Conservation (phyloP, 2,329 filamentous ascomycete genomes). For the Pseudogymnoascus sp. region DNA sequence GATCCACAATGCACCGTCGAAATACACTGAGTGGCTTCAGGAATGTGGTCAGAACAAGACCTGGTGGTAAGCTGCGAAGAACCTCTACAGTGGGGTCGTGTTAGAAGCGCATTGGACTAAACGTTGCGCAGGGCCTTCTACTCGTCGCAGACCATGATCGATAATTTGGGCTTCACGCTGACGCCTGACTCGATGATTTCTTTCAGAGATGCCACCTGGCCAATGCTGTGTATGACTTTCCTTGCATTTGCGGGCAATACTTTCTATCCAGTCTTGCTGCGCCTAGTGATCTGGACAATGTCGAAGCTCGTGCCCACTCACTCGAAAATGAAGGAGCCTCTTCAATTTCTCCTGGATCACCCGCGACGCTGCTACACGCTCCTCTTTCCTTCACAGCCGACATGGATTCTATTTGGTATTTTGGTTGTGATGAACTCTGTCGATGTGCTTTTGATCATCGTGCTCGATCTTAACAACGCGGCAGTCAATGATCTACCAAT, state of each 20-base stretch:
- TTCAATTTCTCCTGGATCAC: slow-evolving; percentile 86
- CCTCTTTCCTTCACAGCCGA: slow-evolving; percentile 80
- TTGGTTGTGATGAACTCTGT: slow-evolving; percentile 72
- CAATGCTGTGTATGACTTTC: slow-evolving; percentile 70
- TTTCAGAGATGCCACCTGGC: slow-evolving; percentile 69
- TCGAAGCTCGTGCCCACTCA: slow-evolving; percentile 57
- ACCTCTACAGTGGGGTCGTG: slow-evolving; percentile 54
- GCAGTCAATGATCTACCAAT: slow-evolving; percentile 60
- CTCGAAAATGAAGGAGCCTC: slow-evolving; percentile 77
- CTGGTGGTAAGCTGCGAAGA: slow-evolving; percentile 89
- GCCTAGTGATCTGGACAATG: slow-evolving; percentile 80
- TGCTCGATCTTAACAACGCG: slow-evolving; percentile 60
- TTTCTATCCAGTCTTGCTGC: slow-evolving; percentile 88
- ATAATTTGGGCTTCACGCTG: slow-evolving; percentile 87
- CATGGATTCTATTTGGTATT: slow-evolving; percentile 92
- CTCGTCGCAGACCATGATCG: slow-evolving; percentile 39
- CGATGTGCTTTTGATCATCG: slow-evolving; percentile 84
- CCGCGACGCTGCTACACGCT: slow-evolving; percentile 94
- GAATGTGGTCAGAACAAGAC: slow-evolving; percentile 52
- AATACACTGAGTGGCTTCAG: slow-evolving; percentile 48
- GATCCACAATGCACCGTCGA: slow-evolving; percentile 62
- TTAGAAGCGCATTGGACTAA: neutral
- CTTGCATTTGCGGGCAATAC: slow-evolving; percentile 94
- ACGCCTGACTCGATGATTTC: slow-evolving; percentile 92
- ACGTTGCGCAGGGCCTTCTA: neutral